These are phyloP conservation scores for Sporodiniella umbellata DNA, from an alignment of 371 early-diverging fungal genomes.

Conservation along the genomic window DNA sequence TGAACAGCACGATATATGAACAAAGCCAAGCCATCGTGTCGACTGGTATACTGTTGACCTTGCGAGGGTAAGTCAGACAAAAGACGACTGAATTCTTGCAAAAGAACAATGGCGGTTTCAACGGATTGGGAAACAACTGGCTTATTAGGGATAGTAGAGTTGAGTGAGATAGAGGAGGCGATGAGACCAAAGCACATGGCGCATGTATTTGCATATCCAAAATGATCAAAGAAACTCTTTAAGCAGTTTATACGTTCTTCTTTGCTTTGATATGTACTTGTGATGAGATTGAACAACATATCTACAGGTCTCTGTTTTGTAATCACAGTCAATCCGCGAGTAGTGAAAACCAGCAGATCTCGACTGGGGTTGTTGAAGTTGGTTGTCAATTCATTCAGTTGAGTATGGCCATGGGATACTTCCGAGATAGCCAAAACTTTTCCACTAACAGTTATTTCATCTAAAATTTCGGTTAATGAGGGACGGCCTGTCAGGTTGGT, in stretches of 20 bases:
- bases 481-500: constrained; percentile 1
- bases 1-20: constrained; percentile 69
- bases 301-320: constrained; percentile 79
- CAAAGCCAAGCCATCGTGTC: constrained; percentile 76
- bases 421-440: constrained; percentile 79
- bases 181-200: constrained; percentile 15
- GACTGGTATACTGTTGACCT: constrained; percentile 36
- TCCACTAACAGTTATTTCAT: constrained; percentile 56
- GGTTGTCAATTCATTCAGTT: constrained; percentile 63
- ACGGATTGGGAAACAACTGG: constrained; percentile 5
- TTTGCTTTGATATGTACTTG: constrained; percentile 3
- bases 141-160: neutral
- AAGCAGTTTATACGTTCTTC: constrained; percentile 40
- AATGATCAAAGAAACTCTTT: constrained; percentile 52
- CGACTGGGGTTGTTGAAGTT: constrained; percentile 56
- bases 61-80: neutral
- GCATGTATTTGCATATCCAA: constrained; percentile 27
- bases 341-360: constrained; percentile 74
- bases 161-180: neutral
- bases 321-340: constrained; percentile 65
- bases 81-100: constrained; percentile 22
- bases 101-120: constrained; percentile 16
- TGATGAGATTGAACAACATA: constrained; percentile 56
- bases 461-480: constrained; percentile 21
- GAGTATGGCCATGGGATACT: constrained; percentile 11